These are phyloP conservation scores for Chimonanthus praecox DNA, from an alignment of 164 flowering plant genomes.

Conservation along the genomic window DNA sequence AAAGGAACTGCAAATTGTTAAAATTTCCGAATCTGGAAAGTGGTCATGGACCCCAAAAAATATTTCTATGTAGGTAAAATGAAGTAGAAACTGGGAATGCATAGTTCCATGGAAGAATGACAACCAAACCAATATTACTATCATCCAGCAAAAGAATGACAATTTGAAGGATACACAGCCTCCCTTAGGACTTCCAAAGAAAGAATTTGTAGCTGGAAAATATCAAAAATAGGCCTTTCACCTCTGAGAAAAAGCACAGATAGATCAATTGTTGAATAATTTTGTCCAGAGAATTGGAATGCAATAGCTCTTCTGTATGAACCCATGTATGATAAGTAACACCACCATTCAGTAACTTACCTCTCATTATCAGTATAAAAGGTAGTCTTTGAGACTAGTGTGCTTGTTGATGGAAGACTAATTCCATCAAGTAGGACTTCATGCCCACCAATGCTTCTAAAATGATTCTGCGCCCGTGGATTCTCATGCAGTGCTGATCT, in stretches of 20 bases:
- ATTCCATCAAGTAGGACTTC: conserved; percentile 95
- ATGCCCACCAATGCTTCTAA: conserved; percentile 96
- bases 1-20: conserved; percentile 85
- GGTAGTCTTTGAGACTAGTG: conserved; percentile 21
- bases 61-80: too few relatives aligned
- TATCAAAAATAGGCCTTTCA: conserved; percentile 31
- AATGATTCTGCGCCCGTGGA: conserved; percentile 91
- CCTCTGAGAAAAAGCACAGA: conserved; percentile 34
- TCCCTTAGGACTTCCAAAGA: conserved; percentile 85
- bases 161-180: conserved; percentile 87
- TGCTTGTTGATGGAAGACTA: conserved; percentile 49
- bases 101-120: not conserved
- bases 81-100: not conserved
- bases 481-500: conserved; percentile 63
- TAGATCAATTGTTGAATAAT: not conserved
- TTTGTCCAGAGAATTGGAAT: too few relatives aligned
- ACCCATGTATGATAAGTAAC: not conserved
- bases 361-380: conserved; percentile 27
- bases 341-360: conserved; percentile 18
- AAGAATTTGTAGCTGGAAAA: conserved; percentile 74
- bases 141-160: conserved; percentile 1
- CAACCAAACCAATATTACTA: not conserved
- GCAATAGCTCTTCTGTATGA: not conserved
- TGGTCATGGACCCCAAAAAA: conserved; percentile 39
- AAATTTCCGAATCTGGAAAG: conserved; percentile 75